Percentiles rank a stretch among this genome's conserved stretches.
Conservation (phyloP, 228 moss, liverwort and hornwort genomes). For the Sphagnum fallax region DNA sequence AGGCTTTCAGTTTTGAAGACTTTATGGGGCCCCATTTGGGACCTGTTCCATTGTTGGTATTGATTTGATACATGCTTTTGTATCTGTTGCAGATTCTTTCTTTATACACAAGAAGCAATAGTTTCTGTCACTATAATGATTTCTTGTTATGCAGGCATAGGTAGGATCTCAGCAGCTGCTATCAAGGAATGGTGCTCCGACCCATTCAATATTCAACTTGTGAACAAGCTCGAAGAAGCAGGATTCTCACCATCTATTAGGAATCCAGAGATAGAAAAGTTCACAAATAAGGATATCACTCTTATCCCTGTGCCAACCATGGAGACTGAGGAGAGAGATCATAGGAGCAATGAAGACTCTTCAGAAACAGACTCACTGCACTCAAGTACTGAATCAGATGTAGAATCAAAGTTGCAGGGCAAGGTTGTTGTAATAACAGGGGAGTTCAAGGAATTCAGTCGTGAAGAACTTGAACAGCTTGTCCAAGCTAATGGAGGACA, state of each 20-base stretch:
- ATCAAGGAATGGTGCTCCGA: constrained; percentile 66
- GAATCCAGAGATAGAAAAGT: constrained; percentile 27
- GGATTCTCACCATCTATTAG: constrained; percentile 41
- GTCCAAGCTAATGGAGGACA: constrained; percentile 54
- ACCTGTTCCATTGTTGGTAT: no score
- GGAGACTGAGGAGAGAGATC: constrained; percentile 5
- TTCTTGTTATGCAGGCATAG: constrained; percentile 25
- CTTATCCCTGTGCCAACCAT: constrained; percentile 7
- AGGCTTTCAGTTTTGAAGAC: background rate
- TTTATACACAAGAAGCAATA: no score
- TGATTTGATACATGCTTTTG: no score
- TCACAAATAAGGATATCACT: constrained; percentile 2
- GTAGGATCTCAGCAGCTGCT: constrained; percentile 40
- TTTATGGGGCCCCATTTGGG: background rate
- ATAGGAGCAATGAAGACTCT: constrained; percentile 4
- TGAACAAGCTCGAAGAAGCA: constrained; percentile 39
- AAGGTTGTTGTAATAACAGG: constrained; percentile 73
- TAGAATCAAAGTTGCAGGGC: constrained; percentile 24
- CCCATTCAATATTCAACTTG: constrained; percentile 54
- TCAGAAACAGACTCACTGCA: constrained; percentile 5
- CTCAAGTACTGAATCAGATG: constrained; percentile 9
- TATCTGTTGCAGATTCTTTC: no score
- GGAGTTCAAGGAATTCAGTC: constrained; percentile 40
- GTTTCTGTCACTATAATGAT: no score
- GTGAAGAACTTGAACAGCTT: constrained; percentile 49